A percentile compares a stretch with the other conserved stretches of the same genome.
phyloP scores from a whole-genome alignment of 495 filamentous ascomycete species.

The Aspergillus incahuasiensis region DNA sequence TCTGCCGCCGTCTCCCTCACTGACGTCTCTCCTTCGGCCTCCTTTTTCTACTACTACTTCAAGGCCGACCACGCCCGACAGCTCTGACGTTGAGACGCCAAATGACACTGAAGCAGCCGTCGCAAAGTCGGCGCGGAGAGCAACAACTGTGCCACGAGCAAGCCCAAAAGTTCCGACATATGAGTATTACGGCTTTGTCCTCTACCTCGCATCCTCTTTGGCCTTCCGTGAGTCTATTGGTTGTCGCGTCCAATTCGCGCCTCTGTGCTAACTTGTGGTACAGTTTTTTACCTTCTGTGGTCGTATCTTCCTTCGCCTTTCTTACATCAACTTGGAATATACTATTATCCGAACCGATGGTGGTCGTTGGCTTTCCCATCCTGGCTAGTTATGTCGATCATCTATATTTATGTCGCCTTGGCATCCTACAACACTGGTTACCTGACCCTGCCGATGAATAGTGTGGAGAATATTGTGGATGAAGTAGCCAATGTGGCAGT shows the following conservation, averaged over 20 bases:
- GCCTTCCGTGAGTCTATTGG: constrained; percentile 53
- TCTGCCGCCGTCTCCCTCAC: constrained; percentile 84
- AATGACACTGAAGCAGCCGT: constrained; percentile 60
- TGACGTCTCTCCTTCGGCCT: constrained; percentile 90
- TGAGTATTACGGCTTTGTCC: constrained; percentile 97
- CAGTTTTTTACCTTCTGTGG: constrained; percentile 88
- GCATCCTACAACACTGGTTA: constrained; percentile 87
- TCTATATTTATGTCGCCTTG: constrained; percentile 92
- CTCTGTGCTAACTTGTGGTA: neutral
- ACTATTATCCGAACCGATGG: constrained; percentile 97
- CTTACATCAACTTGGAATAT: constrained; percentile 86
- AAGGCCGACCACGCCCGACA: constrained; percentile 85
- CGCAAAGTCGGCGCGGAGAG: constrained; percentile 56
- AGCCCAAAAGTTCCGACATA: constrained; percentile 94
- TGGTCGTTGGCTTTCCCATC: constrained; percentile 90
- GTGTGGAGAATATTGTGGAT: constrained; percentile 88
- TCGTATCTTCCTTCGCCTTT: constrained; percentile 88
- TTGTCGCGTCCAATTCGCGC: too few relatives aligned
- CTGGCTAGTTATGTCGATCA: constrained; percentile 80
- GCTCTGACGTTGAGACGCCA: constrained; percentile 73
- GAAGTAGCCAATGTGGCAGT: constrained; percentile 81
- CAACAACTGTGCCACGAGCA: constrained; percentile 76
- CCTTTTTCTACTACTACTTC: constrained; percentile 67
- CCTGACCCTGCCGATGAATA: constrained; percentile 73
- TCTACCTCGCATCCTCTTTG: constrained; percentile 79